Conservation (phyloP, 768 basidiomycete species). For the Paxillus ammoniavirescens region DNA sequence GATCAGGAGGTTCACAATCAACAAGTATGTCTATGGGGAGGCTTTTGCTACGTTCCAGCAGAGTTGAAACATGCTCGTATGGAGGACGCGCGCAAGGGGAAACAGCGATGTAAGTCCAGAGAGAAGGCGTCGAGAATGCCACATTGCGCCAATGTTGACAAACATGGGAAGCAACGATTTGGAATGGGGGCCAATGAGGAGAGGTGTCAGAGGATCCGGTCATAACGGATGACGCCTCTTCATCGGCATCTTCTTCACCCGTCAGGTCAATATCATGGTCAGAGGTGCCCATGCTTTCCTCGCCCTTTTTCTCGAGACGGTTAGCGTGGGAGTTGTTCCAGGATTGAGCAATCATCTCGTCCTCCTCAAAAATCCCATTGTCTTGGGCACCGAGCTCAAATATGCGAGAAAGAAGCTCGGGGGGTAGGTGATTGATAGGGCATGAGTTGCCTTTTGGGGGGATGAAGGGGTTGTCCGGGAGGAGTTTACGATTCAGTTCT, state of each 20-base stretch:
- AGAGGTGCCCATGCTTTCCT: too few relatives aligned
- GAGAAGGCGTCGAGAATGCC: slow-evolving; percentile 49
- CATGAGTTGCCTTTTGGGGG: slow-evolving; percentile 43
- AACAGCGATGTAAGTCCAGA: slow-evolving; percentile 51
- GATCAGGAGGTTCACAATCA: slow-evolving; percentile 37
- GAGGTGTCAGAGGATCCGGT: not conserved
- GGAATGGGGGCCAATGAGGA: slow-evolving; percentile 35
- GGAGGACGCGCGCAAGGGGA: slow-evolving; percentile 31
- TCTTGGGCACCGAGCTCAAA: slow-evolving; percentile 48
- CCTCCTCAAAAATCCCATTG: slow-evolving; percentile 36
- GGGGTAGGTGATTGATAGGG: slow-evolving; percentile 52
- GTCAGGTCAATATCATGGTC: too few relatives aligned
- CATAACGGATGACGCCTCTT: too few relatives aligned
- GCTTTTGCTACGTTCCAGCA: slow-evolving; percentile 53
- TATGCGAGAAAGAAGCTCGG: slow-evolving; percentile 55
- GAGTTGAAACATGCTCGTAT: slow-evolving; percentile 42
- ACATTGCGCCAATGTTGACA: slow-evolving; percentile 58
- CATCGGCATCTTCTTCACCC: too few relatives aligned
- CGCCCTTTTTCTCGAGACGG: not conserved
- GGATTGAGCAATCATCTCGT: slow-evolving; percentile 17
- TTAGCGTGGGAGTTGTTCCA: not conserved
- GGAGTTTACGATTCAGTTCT: slow-evolving; percentile 17
- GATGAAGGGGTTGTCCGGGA: slow-evolving; percentile 47
- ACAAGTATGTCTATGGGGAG: slow-evolving; percentile 55
- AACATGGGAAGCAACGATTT: slow-evolving; percentile 59